These are phyloP conservation scores for Monilinia laxa DNA, from an alignment of 2,329 filamentous ascomycete species.

Conservation along the genomic window DNA sequence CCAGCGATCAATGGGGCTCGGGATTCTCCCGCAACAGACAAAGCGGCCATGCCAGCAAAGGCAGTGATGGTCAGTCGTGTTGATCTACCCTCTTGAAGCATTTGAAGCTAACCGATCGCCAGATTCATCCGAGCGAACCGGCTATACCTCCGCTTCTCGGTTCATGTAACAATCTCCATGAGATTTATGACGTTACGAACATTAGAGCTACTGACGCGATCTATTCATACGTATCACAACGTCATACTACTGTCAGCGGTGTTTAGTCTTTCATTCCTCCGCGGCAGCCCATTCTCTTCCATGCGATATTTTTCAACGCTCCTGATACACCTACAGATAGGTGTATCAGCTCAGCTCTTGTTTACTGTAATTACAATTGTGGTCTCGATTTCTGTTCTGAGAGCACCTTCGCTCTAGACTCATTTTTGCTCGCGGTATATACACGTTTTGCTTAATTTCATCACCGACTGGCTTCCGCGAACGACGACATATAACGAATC, in stretches of 20 bases:
- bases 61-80: slow-evolving; percentile 54
- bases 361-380: slow-evolving; percentile 23
- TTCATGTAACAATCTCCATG: slow-evolving; percentile 27
- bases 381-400: slow-evolving; percentile 13
- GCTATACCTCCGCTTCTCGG: slow-evolving; percentile 25
- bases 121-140: slow-evolving; percentile 40
- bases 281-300: slow-evolving; percentile 4
- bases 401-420: slow-evolving; percentile 13
- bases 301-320: slow-evolving; percentile 7
- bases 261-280: slow-evolving; percentile 25
- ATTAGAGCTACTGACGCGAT: slow-evolving; percentile 30
- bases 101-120: slow-evolving; percentile 35
- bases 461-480: slow-evolving; percentile 29
- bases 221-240: slow-evolving; percentile 28
- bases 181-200: slow-evolving; percentile 37
- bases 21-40: slow-evolving; percentile 55
- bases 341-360: slow-evolving; percentile 16
- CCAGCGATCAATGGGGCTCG: slow-evolving; percentile 55
- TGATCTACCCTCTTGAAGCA: slow-evolving; percentile 28
- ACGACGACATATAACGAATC: slow-evolving; percentile 32
- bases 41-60: slow-evolving; percentile 61
- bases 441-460: slow-evolving; percentile 18
- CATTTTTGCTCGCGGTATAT: slow-evolving; percentile 22
- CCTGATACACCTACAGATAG: neutral
- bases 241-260: slow-evolving; percentile 27